Percentiles rank a stretch among this genome's conserved stretches.
These are phyloP conservation scores for Ogataea degrootiae DNA, from an alignment of 805 yeast species.

Conservation along the genomic window DNA sequence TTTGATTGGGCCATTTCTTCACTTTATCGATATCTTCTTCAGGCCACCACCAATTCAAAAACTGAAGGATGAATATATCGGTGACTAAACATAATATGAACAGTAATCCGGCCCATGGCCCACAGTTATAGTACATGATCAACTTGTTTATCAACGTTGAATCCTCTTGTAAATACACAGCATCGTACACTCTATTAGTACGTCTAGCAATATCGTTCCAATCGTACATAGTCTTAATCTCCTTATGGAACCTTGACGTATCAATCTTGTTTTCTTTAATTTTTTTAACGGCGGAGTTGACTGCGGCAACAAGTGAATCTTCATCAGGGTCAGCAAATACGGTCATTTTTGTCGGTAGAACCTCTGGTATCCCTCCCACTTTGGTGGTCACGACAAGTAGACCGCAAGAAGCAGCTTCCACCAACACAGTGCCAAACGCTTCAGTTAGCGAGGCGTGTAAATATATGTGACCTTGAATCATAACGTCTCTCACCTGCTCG, in stretches of 20 bases:
- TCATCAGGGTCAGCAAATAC: constrained; percentile 87
- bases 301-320: constrained; percentile 68
- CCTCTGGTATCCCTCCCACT: constrained; percentile 98
- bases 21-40: constrained; percentile 64
- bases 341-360: constrained; percentile 88
- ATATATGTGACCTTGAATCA: constrained; percentile 91
- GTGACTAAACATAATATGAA: constrained; percentile 77
- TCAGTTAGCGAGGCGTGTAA: constrained; percentile 92
- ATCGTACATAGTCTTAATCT: constrained; percentile 77
- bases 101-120: constrained; percentile 81
- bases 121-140: constrained; percentile 61
- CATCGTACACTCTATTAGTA: constrained; percentile 76
- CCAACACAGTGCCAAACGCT: constrained; percentile 95
- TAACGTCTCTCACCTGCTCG: constrained; percentile 87
- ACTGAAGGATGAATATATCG: constrained; percentile 59
- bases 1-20: constrained; percentile 65
- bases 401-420: constrained; percentile 97
- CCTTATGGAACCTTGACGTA: constrained; percentile 71
- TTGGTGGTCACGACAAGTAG: constrained; percentile 87
- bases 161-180: constrained; percentile 23
- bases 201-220: constrained; percentile 88
- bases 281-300: constrained; percentile 62
- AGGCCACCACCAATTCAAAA: constrained; percentile 73
- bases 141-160: constrained; percentile 51
- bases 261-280: constrained; percentile 58